Conservation (phyloP, 768 basidiomycete genomes). For the Sporobolomyces roseus region DNA sequence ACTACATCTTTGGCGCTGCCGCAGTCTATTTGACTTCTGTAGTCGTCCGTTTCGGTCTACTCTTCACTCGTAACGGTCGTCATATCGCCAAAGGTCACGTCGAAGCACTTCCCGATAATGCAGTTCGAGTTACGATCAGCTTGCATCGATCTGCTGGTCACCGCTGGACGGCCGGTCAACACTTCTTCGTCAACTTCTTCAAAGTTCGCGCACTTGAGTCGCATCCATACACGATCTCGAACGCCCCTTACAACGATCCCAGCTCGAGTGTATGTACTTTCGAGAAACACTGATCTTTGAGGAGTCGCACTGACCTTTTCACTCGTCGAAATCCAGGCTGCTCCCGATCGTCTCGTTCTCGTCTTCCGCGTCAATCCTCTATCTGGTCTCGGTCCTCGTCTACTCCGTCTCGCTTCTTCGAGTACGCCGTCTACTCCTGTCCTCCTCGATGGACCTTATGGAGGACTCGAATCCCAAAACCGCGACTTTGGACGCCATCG, state of each 20-base stretch:
- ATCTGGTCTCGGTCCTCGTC: constrained; percentile 27
- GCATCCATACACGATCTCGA: constrained; percentile 45
- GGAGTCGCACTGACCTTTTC: neutral
- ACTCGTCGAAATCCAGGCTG: constrained; percentile 1
- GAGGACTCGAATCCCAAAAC: constrained; percentile 17
- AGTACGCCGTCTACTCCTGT: constrained; percentile 34
- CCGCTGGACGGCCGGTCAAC: constrained; percentile 44
- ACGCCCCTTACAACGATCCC: constrained; percentile 29
- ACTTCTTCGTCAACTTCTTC: constrained; percentile 45
- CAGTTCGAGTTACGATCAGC: constrained; percentile 36
- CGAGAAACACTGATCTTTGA: too few relatives aligned
- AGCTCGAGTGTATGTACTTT: constrained; percentile 13
- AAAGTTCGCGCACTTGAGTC: constrained; percentile 40
- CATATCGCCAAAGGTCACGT: constrained; percentile 35
- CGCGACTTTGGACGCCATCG: constrained; percentile 36
- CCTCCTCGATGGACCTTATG: constrained; percentile 45
- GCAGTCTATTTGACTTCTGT: constrained; percentile 37
- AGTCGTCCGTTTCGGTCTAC: constrained; percentile 42
- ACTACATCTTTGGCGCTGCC: constrained; percentile 45
- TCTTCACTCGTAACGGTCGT: constrained; percentile 43
- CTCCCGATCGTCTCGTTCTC: constrained; percentile 24
- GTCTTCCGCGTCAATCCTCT: constrained; percentile 22
- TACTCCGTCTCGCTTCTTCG: constrained; percentile 18
- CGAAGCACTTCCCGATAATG: constrained; percentile 38
- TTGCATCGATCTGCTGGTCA: constrained; percentile 21